Evolutionary conservation across 371 early-diverging fungal genomes (phyloP).

Genomic region (Mucor ambiguus): DNA sequence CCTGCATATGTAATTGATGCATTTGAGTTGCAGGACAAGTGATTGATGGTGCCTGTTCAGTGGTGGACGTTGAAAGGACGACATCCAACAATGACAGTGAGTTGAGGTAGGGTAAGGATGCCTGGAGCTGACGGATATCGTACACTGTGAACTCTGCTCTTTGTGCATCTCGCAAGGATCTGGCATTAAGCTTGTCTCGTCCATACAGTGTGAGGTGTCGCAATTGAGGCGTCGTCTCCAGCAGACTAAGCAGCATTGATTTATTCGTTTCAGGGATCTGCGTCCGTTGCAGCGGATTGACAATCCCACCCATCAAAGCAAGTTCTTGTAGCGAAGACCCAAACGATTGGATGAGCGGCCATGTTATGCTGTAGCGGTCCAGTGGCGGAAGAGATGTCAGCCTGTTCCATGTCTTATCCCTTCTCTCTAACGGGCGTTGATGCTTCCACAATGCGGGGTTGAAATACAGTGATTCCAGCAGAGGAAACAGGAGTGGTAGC

Average conservation of each 20-base stretch:
- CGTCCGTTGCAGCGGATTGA: background rate
- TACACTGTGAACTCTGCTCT: background rate
- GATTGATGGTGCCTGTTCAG: background rate
- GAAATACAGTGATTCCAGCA: slow-evolving; percentile 6
- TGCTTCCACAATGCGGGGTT: slow-evolving; percentile 17
- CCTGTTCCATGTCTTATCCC: background rate
- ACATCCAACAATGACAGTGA: background rate
- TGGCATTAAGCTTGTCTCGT: background rate
- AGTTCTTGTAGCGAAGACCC: background rate
- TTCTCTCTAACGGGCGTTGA: background rate
- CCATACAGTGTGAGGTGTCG: background rate
- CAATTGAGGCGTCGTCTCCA: background rate
- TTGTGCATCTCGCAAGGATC: background rate
- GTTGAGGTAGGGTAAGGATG: background rate
- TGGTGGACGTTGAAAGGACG: background rate
- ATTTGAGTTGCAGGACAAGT: background rate
- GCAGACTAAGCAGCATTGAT: background rate
- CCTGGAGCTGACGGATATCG: background rate
- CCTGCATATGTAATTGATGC: background rate
- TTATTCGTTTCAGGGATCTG: background rate
- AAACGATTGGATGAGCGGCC: background rate
- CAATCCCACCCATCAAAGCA: background rate
- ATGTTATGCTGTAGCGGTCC: background rate
- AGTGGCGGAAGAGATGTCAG: slow-evolving; percentile 9
- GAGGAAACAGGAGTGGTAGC: slow-evolving; percentile 1